These are phyloP conservation scores for Nakataea oryzae DNA, from an alignment of 2,329 filamentous ascomycete species.

Conservation along the genomic window DNA sequence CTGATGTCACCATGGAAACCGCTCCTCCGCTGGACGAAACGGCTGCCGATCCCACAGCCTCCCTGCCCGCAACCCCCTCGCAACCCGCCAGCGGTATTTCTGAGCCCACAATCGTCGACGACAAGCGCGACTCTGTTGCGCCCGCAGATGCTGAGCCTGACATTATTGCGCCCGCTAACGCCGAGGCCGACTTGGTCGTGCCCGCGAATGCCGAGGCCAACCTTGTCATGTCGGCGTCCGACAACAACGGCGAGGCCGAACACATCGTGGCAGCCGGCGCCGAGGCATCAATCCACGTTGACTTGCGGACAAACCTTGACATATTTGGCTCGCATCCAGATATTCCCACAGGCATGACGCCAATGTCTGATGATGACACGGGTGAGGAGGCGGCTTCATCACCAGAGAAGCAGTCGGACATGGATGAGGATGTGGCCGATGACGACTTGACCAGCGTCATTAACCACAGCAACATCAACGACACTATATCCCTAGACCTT, in stretches of 20 bases:
- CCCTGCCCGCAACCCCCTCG: not conserved
- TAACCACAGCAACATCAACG: constrained; percentile 2
- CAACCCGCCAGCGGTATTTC: not conserved
- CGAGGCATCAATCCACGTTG: constrained; percentile 13
- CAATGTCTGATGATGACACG: not conserved
- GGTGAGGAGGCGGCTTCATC: constrained; percentile 4
- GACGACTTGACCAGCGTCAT: not conserved
- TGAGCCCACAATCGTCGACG: not conserved
- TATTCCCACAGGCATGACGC: not conserved
- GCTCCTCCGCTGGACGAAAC: not conserved
- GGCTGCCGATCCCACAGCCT: not conserved
- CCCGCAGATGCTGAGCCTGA: not conserved
- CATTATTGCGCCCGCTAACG: too few species aligned
- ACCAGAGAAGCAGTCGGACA: not conserved
- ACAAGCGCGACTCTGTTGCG: not conserved
- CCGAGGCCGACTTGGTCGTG: too few species aligned
- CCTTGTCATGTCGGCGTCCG: not conserved
- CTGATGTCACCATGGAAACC: not conserved
- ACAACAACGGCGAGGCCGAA: not conserved
- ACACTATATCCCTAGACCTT: constrained; percentile 7
- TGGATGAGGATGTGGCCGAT: constrained; percentile 1
- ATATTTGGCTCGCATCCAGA: constrained; percentile 17
- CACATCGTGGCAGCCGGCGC: too few species aligned
- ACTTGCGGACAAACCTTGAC: constrained; percentile 20
- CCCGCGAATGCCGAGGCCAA: not conserved